A percentile compares a stretch with the other conserved stretches of the same genome.
Evolutionary conservation across 805 yeast species (phyloP).

Genomic region (Wickerhamomyces mucosus): DNA sequence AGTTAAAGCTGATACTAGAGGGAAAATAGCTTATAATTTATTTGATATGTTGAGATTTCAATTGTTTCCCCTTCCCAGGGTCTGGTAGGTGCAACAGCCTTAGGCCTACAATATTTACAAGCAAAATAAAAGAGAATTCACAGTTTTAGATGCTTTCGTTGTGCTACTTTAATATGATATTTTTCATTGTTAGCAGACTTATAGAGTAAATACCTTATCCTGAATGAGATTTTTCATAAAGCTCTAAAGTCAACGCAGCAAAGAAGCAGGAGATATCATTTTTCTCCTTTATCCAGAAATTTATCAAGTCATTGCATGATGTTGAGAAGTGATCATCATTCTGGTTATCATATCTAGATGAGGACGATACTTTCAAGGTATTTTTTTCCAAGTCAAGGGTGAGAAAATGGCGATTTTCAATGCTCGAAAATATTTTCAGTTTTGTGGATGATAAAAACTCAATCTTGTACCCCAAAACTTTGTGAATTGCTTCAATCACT

Average conservation of each 20-base stretch:
- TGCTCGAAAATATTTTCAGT: constrained; percentile 45
- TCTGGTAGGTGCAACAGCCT: too few species aligned
- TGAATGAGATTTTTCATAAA: too few species aligned
- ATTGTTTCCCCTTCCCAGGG: too few species aligned
- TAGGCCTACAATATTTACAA: too few species aligned
- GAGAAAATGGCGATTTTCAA: constrained; percentile 34
- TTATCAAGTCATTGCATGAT: constrained; percentile 32
- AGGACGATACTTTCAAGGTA: constrained; percentile 41
- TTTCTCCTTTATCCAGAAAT: constrained; percentile 59
- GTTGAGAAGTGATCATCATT: constrained; percentile 28
- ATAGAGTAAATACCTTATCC: too few species aligned
- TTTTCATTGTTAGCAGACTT: too few species aligned
- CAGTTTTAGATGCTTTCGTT: too few species aligned
- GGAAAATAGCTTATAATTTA: too few species aligned
- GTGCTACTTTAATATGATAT: too few species aligned
- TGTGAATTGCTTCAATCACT: constrained; percentile 55
- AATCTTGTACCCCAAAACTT: constrained; percentile 62
- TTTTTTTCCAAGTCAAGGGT: constrained; percentile 48
- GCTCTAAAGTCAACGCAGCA: constrained; percentile 60
- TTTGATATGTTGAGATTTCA: too few species aligned
- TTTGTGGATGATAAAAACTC: constrained; percentile 53
- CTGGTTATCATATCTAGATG: constrained; percentile 21
- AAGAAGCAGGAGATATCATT: constrained; percentile 70
- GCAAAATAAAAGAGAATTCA: too few species aligned
- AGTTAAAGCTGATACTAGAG: too few species aligned